Conservation (phyloP, 192 early-diverging fungal species). For the Thamnidium elegans region DNA sequence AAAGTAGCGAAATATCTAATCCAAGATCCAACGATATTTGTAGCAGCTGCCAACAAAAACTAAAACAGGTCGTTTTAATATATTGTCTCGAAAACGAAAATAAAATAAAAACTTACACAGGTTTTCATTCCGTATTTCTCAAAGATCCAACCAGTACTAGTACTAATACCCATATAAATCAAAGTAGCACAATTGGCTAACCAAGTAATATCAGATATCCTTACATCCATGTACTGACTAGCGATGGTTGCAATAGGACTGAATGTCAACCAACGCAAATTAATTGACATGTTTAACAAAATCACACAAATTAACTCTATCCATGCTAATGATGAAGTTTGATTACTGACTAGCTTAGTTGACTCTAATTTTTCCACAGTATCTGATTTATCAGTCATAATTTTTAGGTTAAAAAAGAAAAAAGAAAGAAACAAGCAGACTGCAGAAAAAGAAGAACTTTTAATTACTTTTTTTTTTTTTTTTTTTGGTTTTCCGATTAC, state of each 20-base stretch:
- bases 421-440: too few relatives aligned
- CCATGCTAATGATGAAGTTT: constrained; percentile 7
- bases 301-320: constrained; percentile 4
- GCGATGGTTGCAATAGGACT: constrained; percentile 18
- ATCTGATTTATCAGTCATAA: neutral
- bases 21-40: constrained; percentile 9
- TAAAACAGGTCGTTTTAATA: neutral
- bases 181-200: constrained; percentile 20
- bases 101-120: constrained; percentile 6
- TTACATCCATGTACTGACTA: constrained; percentile 21
- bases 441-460: too few relatives aligned
- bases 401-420: neutral
- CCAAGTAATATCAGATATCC: constrained; percentile 19
- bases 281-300: constrained; percentile 15
- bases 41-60: constrained; percentile 9
- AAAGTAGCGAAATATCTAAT: constrained; percentile 17
- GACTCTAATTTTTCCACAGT: too few relatives aligned
- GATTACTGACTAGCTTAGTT: neutral
- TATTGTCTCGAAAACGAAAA: neutral
- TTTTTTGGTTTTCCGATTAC: too few relatives aligned
- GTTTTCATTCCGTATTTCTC: constrained; percentile 21
- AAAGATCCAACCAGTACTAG: constrained; percentile 29
- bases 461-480: neutral
- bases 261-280: constrained; percentile 21
- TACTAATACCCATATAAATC: constrained; percentile 10